These are phyloP conservation scores for Mycothermus thermophilus DNA, from an alignment of 495 filamentous ascomycete genomes.

Conservation along the genomic window DNA sequence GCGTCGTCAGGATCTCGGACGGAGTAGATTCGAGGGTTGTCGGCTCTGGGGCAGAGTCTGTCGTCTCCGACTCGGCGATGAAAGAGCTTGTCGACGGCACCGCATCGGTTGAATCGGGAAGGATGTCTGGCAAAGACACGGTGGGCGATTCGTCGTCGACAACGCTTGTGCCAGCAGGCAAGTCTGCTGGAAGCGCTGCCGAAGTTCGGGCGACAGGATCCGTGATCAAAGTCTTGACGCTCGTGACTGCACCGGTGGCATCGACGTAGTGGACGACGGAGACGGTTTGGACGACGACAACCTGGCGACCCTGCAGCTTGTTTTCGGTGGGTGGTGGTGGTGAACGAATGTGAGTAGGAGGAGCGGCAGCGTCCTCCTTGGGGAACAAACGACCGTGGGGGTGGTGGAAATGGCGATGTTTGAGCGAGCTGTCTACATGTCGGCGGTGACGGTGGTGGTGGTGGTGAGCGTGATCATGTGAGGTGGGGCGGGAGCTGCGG, in stretches of 20 bases:
- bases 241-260: constrained; percentile 27
- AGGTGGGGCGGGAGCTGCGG: constrained; percentile 22
- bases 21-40: constrained; percentile 8
- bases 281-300: constrained; percentile 34
- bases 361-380: constrained; percentile 1
- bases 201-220: constrained; percentile 9
- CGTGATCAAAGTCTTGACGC: constrained; percentile 22
- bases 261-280: constrained; percentile 38
- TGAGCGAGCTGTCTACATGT: constrained; percentile 14
- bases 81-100: constrained; percentile 15
- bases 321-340: constrained; percentile 17
- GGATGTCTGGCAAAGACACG: constrained; percentile 10
- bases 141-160: constrained; percentile 13
- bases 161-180: constrained; percentile 10
- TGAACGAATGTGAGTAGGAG: constrained; percentile 26
- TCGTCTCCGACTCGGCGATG: constrained; percentile 8
- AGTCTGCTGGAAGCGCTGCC: constrained; percentile 7
- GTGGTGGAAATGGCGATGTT: constrained; percentile 16
- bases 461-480: constrained; percentile 7
- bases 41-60: constrained; percentile 2
- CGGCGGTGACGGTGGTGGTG: constrained; percentile 18
- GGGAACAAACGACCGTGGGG: constrained; percentile 2
- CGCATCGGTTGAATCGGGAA: constrained; percentile 11
- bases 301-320: constrained; percentile 19
- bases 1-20: constrained; percentile 29